A percentile compares a stretch with the other conserved stretches of the same genome.
phyloP scores from a whole-genome alignment of 2,329 filamentous ascomycete genomes.

The Aspergillus pseudoterreus region DNA sequence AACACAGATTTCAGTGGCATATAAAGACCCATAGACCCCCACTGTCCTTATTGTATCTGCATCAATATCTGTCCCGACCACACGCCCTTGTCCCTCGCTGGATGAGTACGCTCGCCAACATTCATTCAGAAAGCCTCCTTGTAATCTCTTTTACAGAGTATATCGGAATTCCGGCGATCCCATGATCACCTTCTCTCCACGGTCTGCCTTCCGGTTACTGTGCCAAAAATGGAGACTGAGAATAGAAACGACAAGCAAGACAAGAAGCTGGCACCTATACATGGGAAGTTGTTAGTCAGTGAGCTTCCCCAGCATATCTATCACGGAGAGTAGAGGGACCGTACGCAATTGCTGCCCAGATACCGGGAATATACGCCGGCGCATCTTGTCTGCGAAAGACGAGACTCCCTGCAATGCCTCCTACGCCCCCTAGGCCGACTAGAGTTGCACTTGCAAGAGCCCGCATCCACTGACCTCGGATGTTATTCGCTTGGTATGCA shows the following conservation, averaged over 20 bases:
- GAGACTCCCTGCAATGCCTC: constrained; percentile 72
- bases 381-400: constrained; percentile 58
- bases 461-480: constrained; percentile 83
- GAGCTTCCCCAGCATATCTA: no score
- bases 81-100: no score
- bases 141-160: background rate
- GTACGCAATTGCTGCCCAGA: constrained; percentile 18
- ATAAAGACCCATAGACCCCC: background rate
- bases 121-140: background rate
- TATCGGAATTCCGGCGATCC: background rate
- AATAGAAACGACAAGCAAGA: background rate
- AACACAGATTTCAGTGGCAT: background rate
- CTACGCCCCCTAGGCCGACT: constrained; percentile 60
- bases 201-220: background rate
- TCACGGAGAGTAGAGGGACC: background rate
- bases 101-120: no score
- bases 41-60: no score
- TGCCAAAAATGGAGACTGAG: background rate
- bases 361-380: constrained; percentile 32
- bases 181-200: background rate
- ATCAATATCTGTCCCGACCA: no score
- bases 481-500: constrained; percentile 82
- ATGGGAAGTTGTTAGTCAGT: background rate
- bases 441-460: constrained; percentile 65
- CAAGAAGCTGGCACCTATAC: background rate